Percentiles rank a stretch among this genome's conserved stretches.
These are phyloP conservation scores for Yarrowia sp. DNA, from an alignment of 805 yeast genomes.

Conservation along the genomic window DNA sequence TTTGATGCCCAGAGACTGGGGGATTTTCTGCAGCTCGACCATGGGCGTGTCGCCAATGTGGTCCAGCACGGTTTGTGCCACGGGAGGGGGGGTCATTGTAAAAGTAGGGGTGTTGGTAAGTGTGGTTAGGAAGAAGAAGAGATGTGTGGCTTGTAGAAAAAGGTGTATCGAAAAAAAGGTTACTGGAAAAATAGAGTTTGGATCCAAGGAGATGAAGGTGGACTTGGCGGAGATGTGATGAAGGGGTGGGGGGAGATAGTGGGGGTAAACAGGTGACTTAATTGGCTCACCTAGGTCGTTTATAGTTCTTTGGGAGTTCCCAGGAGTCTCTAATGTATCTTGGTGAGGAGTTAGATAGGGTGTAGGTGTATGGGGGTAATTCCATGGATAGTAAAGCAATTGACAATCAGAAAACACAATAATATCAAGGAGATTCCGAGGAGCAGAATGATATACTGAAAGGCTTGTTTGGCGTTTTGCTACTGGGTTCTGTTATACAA, in stretches of 20 bases:
- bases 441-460: not conserved
- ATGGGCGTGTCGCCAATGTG: constrained; percentile 85
- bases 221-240: not conserved
- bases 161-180: not conserved
- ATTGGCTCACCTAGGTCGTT: too few relatives aligned
- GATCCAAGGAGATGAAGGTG: not conserved
- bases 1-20: constrained; percentile 70
- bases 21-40: constrained; percentile 69
- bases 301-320: too few relatives aligned
- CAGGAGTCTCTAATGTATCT: too few relatives aligned
- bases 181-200: not conserved
- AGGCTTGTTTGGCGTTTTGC: too few relatives aligned
- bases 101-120: not conserved
- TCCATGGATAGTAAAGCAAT: not conserved
- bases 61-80: constrained; percentile 58
- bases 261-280: too few relatives aligned
- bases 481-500: too few relatives aligned
- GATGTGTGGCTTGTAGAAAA: not conserved
- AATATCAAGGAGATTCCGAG: not conserved
- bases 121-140: not conserved
- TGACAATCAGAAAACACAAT: not conserved
- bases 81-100: constrained; percentile 38
- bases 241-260: too few relatives aligned
- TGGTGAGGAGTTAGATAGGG: too few relatives aligned
- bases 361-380: too few relatives aligned